These are phyloP conservation scores for Thelonectria rubi DNA, from an alignment of 2,329 filamentous ascomycete genomes.

Conservation along the genomic window DNA sequence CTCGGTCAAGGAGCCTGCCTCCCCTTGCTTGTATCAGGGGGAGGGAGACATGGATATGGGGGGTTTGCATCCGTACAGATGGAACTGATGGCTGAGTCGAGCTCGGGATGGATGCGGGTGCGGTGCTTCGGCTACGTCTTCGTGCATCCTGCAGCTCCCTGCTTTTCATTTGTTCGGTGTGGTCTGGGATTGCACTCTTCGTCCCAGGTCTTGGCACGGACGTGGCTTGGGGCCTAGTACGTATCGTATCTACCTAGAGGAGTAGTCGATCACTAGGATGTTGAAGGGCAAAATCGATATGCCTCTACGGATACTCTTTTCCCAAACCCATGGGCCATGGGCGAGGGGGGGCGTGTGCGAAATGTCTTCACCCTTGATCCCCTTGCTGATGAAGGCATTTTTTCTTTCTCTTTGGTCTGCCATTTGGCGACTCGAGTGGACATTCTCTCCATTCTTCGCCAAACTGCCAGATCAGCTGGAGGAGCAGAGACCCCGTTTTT, in stretches of 20 bases:
- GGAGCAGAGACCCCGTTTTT: not conserved
- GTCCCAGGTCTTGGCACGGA: constrained; percentile 12
- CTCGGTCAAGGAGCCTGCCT: constrained; percentile 3
- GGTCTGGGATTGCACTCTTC: constrained; percentile 7
- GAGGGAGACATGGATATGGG: constrained; percentile 6
- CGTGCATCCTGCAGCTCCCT: constrained; percentile 2
- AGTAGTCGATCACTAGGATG: constrained; percentile 1
- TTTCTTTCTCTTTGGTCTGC: not conserved
- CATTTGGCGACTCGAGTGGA: not conserved
- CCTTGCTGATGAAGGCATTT: not conserved
- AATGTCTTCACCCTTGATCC: not conserved
- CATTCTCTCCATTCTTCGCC: not conserved
- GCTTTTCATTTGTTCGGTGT: constrained; percentile 7
- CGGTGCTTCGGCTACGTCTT: constrained; percentile 12
- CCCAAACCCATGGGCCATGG: not conserved
- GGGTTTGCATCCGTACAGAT: not conserved
- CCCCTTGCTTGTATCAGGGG: not conserved
- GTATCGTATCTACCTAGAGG: not conserved
- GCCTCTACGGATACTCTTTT: not conserved
- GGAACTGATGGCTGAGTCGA: not conserved
- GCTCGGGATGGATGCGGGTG: not conserved
- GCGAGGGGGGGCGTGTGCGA: constrained; percentile 1
- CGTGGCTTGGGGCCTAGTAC: constrained; percentile 10
- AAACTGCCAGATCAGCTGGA: not conserved
- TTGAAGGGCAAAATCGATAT: constrained; percentile 5